phyloP scores from a whole-genome alignment of 106 monocot species.

The Dioscorea zingiberensis region DNA sequence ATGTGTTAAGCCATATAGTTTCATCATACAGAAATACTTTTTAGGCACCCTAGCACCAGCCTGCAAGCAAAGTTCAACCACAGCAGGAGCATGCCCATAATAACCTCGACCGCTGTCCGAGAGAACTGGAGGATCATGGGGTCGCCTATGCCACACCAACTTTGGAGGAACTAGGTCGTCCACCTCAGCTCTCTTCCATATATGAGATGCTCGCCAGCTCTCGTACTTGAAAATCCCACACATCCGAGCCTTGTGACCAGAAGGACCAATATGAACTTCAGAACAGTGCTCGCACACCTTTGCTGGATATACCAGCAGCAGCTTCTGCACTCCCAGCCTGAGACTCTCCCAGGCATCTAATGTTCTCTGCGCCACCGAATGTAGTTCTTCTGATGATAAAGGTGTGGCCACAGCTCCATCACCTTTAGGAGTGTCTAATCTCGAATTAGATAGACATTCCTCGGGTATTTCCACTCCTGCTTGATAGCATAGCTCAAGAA shows the following conservation, averaged over 20 bases:
- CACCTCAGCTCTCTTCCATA: conserved; percentile 76
- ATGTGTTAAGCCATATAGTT: conserved; percentile 43
- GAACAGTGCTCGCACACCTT: conserved; percentile 75
- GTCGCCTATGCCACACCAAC: conserved; percentile 73
- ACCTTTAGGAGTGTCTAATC: not conserved
- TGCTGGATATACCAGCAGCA: conserved; percentile 63
- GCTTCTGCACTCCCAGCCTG: conserved; percentile 59
- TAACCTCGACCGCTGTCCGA: conserved; percentile 57
- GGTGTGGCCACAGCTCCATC: not conserved
- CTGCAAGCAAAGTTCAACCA: conserved; percentile 72
- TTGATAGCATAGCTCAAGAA: conserved; percentile 77
- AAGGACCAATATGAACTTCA: conserved; percentile 81
- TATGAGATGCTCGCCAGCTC: conserved; percentile 61
- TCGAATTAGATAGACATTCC: conserved; percentile 11
- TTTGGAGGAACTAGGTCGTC: conserved; percentile 67
- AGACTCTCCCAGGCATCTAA: conserved; percentile 76
- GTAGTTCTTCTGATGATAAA: conserved; percentile 12
- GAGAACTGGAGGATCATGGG: conserved; percentile 65
- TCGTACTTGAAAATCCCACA: conserved; percentile 82
- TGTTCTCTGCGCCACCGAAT: conserved; percentile 43
- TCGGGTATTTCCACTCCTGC: conserved; percentile 59
- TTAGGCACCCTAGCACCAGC: conserved; percentile 72
- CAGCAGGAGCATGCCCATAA: conserved; percentile 93
- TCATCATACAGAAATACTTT: conserved; percentile 77
- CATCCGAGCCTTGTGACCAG: conserved; percentile 72